Conservation (phyloP, 345 rosid genomes). For the Turnera subulata region DNA sequence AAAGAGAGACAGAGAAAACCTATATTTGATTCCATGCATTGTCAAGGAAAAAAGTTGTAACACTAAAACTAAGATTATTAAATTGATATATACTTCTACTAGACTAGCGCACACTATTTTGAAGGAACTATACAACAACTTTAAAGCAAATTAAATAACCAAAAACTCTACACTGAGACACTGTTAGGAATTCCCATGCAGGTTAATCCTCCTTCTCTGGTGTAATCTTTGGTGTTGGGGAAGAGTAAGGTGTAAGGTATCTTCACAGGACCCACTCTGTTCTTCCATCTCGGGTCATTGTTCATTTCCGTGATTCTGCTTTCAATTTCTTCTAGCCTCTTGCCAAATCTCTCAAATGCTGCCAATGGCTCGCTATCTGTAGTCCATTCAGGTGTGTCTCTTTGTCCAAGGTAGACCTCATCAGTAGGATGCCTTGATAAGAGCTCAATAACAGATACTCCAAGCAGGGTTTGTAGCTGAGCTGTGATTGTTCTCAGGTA, state of each 20-base stretch:
- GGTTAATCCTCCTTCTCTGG: conserved; percentile 62
- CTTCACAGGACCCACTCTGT: conserved; percentile 70
- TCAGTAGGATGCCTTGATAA: conserved; percentile 80
- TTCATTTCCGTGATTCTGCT: conserved; percentile 47
- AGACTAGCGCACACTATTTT: background rate
- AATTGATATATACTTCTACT: too few relatives aligned
- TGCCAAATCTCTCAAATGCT: conserved; percentile 59
- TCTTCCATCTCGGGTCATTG: conserved; percentile 55
- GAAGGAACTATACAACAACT: background rate
- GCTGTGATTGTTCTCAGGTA: conserved; percentile 87
- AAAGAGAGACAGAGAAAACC: too few relatives aligned
- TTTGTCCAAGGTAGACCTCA: conserved; percentile 85
- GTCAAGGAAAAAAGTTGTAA: too few relatives aligned
- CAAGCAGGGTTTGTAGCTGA: conserved; percentile 80
- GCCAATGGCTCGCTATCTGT: conserved; percentile 56
- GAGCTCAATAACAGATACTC: conserved; percentile 77
- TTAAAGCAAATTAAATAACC: too few relatives aligned
- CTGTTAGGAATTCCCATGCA: conserved; percentile 94
- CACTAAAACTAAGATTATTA: too few relatives aligned
- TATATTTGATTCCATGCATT: too few relatives aligned
- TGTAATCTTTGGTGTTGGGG: conserved; percentile 64
- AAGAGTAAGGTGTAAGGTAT: conserved; percentile 74
- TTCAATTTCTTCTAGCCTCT: conserved; percentile 55
- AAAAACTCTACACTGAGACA: conserved; percentile 49
- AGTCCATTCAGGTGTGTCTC: conserved; percentile 71